Percentiles rank a stretch among this genome's conserved stretches.
Evolutionary conservation across 306 rosid genomes (phyloP).

Genomic region (Senna siamea): DNA sequence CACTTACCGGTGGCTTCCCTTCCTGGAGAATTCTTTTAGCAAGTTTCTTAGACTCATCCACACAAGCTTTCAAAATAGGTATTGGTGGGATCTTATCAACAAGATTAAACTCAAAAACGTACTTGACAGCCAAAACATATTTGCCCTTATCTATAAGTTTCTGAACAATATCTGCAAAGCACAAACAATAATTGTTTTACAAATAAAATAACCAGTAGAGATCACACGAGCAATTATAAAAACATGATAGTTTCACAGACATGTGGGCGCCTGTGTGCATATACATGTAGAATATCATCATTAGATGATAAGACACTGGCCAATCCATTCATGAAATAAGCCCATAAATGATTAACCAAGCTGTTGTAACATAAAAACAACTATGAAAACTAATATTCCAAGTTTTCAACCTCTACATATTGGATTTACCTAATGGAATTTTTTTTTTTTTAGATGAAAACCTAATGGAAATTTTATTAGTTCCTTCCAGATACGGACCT

Average conservation of each 20-base stretch:
- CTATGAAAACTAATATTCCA: not conserved
- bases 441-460: too few species aligned
- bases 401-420: not conserved
- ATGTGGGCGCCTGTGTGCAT: not conserved
- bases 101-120: slow-evolving; percentile 66
- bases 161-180: slow-evolving; percentile 69
- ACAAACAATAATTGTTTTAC: slow-evolving; percentile 28
- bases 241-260: not conserved
- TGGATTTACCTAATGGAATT: not conserved
- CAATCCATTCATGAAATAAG: not conserved
- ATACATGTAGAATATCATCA: not conserved
- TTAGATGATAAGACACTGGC: not conserved
- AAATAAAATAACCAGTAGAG: slow-evolving; percentile 20
- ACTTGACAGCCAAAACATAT: slow-evolving; percentile 67
- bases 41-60: slow-evolving; percentile 59
- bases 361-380: not conserved
- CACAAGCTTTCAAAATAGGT: slow-evolving; percentile 63
- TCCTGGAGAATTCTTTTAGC: slow-evolving; percentile 53
- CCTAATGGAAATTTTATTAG: not conserved
- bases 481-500: not conserved
- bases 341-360: not conserved
- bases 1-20: slow-evolving; percentile 67
- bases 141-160: slow-evolving; percentile 64
- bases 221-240: slow-evolving; percentile 11
- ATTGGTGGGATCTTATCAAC: slow-evolving; percentile 72